Percentiles rank a stretch among this genome's conserved stretches.
phyloP scores from a whole-genome alignment of 2,329 filamentous ascomycete species.

The Cordyceps javanica region DNA sequence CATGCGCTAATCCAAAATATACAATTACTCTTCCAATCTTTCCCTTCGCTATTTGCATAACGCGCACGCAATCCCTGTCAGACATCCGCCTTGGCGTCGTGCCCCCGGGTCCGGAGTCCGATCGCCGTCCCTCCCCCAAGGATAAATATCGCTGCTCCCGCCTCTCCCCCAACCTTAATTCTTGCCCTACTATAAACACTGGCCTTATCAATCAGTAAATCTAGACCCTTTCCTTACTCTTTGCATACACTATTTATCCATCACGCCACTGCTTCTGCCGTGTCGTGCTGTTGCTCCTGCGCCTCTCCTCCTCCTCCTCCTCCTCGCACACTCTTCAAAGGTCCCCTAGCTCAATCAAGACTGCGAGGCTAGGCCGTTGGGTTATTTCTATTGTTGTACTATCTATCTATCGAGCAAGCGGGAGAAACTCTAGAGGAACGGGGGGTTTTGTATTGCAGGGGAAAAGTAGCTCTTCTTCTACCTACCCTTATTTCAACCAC shows the following conservation, averaged over 20 bases:
- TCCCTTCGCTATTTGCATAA: constrained; percentile 12
- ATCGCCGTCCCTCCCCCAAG: not conserved
- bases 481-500: constrained; percentile 19
- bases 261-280: not conserved
- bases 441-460: constrained; percentile 5
- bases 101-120: constrained; percentile 1
- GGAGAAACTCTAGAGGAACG: not conserved
- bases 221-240: not conserved
- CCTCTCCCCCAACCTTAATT: not conserved
- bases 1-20: constrained; percentile 12
- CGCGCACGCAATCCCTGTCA: not conserved
- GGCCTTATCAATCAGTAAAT: not conserved
- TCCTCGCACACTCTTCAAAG: not conserved
- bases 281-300: no score
- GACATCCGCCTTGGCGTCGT: constrained; percentile 1
- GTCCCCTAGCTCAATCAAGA: not conserved
- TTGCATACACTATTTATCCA: not conserved
- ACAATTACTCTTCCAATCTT: not conserved
- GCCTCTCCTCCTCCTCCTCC: not conserved
- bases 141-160: constrained; percentile 11
- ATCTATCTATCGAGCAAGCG: not conserved
- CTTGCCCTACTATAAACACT: not conserved
- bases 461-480: constrained; percentile 18
- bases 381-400: not conserved
- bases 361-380: not conserved